Conservation (phyloP, 257 asterid genomes). For the Solanum pennellii region DNA sequence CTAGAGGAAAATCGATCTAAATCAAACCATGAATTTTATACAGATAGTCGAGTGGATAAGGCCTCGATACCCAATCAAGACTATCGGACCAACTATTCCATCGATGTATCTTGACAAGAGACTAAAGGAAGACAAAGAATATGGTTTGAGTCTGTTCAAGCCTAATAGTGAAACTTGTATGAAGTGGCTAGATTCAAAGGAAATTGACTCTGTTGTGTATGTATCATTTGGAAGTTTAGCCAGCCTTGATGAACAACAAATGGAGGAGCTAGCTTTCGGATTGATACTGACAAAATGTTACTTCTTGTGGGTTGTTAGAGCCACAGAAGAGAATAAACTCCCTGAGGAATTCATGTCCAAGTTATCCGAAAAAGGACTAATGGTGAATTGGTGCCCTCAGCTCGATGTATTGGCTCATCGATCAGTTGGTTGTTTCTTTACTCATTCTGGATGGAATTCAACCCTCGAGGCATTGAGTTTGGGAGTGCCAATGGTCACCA, state of each 20-base stretch:
- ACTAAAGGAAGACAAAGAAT: not conserved
- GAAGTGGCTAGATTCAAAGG: not conserved
- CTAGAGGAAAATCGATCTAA: not conserved
- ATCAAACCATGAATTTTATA: not conserved
- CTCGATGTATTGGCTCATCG: slow-evolving; percentile 23
- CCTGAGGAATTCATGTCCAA: slow-evolving; percentile 8
- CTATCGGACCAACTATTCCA: not conserved
- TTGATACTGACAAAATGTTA: slow-evolving; percentile 4
- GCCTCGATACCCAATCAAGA: not conserved
- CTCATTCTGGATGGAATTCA: not conserved
- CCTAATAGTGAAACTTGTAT: slow-evolving; percentile 2
- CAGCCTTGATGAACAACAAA: slow-evolving; percentile 7
- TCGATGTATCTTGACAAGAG: not conserved
- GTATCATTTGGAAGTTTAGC: not conserved
- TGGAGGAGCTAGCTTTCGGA: slow-evolving; percentile 17
- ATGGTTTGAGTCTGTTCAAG: slow-evolving; percentile 9
- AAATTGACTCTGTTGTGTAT: not conserved
- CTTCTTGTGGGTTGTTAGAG: slow-evolving; percentile 22
- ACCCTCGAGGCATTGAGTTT: not conserved
- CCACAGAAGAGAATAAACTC: slow-evolving; percentile 19
- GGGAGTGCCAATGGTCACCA: not conserved
- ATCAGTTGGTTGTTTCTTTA: slow-evolving; percentile 18
- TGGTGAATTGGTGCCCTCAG: slow-evolving; percentile 35
- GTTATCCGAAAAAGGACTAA: slow-evolving; percentile 11
- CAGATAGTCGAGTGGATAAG: not conserved